Conservation (phyloP, 176 grass and related monocot genomes). For the Puccinellia tenuiflora region DNA sequence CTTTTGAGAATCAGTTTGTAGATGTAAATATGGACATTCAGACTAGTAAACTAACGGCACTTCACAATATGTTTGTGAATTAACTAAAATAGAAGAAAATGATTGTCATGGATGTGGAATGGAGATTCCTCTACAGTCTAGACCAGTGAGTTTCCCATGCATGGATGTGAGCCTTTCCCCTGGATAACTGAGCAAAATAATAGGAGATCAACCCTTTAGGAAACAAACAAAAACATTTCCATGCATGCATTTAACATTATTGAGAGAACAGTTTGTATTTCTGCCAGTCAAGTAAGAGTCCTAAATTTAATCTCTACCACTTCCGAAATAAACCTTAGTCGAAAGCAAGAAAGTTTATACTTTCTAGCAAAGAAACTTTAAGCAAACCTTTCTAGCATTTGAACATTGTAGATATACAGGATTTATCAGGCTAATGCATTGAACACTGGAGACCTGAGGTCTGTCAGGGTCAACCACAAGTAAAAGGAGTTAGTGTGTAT, state of each 20-base stretch:
- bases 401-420: not conserved
- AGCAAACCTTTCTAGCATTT: not conserved
- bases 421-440: not conserved
- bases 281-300: not conserved
- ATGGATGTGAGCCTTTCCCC: not conserved
- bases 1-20: no score
- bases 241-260: not conserved
- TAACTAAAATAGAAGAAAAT: no score
- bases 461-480: not conserved
- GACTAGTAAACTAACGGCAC: no score
- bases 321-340: not conserved
- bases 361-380: not conserved
- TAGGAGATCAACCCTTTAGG: not conserved
- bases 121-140: not conserved
- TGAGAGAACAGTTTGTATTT: not conserved
- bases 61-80: no score
- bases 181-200: not conserved
- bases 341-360: not conserved
- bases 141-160: not conserved
- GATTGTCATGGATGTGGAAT: no score
- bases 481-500: not conserved
- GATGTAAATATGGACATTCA: no score
- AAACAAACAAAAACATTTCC: not conserved
- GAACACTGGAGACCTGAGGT: not conserved
- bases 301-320: not conserved